Conservation (phyloP, 257 asterid genomes). For the Apocynum venetum region DNA sequence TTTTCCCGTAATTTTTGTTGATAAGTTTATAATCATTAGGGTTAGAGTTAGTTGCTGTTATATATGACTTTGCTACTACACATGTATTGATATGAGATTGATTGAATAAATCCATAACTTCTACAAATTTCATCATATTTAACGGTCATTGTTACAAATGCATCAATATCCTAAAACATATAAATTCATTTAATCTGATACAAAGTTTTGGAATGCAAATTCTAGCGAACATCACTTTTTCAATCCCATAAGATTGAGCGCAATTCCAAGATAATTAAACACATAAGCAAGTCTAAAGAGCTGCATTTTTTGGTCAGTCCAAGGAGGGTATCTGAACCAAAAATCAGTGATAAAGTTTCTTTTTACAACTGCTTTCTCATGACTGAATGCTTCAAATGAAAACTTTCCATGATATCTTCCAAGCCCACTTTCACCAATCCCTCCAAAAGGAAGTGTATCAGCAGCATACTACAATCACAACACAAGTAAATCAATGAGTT, state of each 20-base stretch:
- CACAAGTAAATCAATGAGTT: background rate
- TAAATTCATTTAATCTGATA: background rate
- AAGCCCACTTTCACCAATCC: slow-evolving; percentile 73
- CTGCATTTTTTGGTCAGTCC: slow-evolving; percentile 49
- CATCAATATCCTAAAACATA: background rate
- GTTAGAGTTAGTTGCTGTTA: no score
- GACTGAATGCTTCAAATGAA: slow-evolving; percentile 65
- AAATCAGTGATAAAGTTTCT: slow-evolving; percentile 53
- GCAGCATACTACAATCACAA: slow-evolving; percentile 47
- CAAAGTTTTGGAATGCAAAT: background rate
- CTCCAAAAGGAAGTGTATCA: slow-evolving; percentile 77
- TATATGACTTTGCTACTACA: no score
- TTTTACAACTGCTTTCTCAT: slow-evolving; percentile 45
- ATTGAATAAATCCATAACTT: no score
- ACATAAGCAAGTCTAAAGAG: slow-evolving; percentile 47
- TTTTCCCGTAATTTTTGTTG: no score
- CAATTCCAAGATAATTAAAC: slow-evolving; percentile 50
- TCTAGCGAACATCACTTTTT: slow-evolving; percentile 22
- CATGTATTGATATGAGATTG: no score
- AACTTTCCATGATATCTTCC: slow-evolving; percentile 80
- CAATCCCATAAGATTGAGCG: slow-evolving; percentile 54
- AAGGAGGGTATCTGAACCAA: slow-evolving; percentile 93
- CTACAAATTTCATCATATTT: no score
- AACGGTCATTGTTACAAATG: no score
- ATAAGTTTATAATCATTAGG: no score